A percentile compares a stretch with the other conserved stretches of the same genome.
These are phyloP conservation scores for Tilletiaria anomala DNA, from an alignment of 1,284 basidiomycete species.

Conservation along the genomic window DNA sequence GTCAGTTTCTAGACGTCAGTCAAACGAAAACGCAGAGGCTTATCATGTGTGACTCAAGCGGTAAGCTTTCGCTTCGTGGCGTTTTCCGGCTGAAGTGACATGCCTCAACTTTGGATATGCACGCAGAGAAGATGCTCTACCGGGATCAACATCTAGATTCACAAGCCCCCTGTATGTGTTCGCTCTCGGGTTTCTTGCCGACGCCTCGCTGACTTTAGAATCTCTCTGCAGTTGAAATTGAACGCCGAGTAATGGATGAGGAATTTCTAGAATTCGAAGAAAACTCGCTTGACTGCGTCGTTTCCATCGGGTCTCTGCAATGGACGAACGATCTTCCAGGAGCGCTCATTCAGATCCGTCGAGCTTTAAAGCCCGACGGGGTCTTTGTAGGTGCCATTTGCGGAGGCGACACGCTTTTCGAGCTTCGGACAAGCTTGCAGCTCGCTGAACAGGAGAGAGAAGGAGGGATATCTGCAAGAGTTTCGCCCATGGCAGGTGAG, in stretches of 20 bases:
- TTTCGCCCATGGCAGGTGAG: slow-evolving; percentile 92
- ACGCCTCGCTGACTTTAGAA: no score
- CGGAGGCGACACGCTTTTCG: slow-evolving; percentile 92
- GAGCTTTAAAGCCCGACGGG: slow-evolving; percentile 76
- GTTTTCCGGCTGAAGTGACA: not conserved
- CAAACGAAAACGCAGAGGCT: slow-evolving; percentile 53
- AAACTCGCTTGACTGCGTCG: slow-evolving; percentile 75
- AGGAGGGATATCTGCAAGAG: slow-evolving; percentile 83
- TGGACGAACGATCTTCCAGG: slow-evolving; percentile 98
- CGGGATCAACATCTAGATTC: slow-evolving; percentile 21
- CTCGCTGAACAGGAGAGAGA: slow-evolving; percentile 86
- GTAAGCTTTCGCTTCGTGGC: slow-evolving; percentile 44
- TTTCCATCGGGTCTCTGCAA: slow-evolving; percentile 79
- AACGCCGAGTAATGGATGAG: slow-evolving; percentile 31
- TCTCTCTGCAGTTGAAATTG: slow-evolving; percentile 18
- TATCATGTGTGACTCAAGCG: slow-evolving; percentile 74
- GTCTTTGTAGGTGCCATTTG: slow-evolving; percentile 87
- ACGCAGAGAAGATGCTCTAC: slow-evolving; percentile 12
- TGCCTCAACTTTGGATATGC: not conserved
- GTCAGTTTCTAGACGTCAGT: slow-evolving; percentile 61
- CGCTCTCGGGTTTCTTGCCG: no score
- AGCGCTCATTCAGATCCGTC: slow-evolving; percentile 72
- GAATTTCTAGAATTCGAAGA: slow-evolving; percentile 45
- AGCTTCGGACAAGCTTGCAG: slow-evolving; percentile 80
- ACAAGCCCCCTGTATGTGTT: slow-evolving; percentile 9